phyloP scores from a whole-genome alignment of 202 grass and related monocot genomes.

The Zoysia matrella region DNA sequence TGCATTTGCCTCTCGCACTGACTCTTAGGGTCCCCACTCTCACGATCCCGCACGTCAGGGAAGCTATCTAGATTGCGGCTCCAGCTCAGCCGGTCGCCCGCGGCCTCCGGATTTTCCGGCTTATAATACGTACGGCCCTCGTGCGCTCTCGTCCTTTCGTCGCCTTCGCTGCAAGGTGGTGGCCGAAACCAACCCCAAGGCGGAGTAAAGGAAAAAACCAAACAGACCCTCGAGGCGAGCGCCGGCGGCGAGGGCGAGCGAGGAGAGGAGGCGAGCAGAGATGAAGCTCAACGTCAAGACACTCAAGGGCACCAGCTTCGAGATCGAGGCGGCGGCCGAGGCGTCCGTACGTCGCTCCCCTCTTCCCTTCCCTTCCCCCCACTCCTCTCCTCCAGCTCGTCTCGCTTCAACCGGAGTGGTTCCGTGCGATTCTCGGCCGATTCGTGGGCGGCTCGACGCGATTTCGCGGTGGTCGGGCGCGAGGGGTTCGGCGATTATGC shows the following conservation, averaged over 20 bases:
- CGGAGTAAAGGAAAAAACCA: too few species aligned
- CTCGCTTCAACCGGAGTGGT: background rate
- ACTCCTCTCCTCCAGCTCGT: background rate
- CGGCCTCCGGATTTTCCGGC: constrained; percentile 1
- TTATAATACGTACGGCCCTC: constrained; percentile 17
- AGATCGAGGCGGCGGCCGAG: constrained; percentile 82
- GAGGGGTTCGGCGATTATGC: background rate
- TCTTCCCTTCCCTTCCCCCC: background rate
- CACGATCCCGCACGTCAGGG: background rate
- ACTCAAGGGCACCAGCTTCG: constrained; percentile 93
- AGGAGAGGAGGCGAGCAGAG: background rate
- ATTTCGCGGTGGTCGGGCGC: background rate
- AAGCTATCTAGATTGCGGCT: too few species aligned
- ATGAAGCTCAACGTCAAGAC: constrained; percentile 99
- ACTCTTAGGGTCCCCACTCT: accelerated
- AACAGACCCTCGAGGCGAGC: constrained; percentile 31
- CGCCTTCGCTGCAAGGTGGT: background rate
- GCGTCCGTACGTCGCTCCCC: constrained; percentile 51
- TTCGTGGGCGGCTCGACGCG: background rate
- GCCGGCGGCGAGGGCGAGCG: constrained; percentile 8
- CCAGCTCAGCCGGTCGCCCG: background rate
- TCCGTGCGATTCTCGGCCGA: constrained; percentile 16
- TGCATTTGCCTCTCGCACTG: background rate
- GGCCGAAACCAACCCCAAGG: too few species aligned
- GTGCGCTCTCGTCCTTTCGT: constrained; percentile 32